A percentile compares a stretch with the other conserved stretches of the same genome.
phyloP scores from a whole-genome alignment of 441 rosid species.

The Cnidoscolus chayamansa region DNA sequence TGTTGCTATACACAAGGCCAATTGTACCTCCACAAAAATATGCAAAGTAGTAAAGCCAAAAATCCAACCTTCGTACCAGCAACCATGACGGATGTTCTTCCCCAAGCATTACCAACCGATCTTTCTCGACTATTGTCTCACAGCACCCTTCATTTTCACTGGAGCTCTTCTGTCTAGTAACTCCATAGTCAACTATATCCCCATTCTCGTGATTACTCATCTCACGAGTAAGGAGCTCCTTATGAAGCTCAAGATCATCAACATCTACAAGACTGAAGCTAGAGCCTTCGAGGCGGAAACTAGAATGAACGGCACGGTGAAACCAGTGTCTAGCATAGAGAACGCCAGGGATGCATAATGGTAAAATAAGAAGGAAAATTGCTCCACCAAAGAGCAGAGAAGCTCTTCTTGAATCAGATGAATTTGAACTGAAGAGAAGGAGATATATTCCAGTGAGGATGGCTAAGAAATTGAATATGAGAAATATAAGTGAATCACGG shows the following conservation, averaged over 20 bases:
- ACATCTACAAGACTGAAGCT: slow-evolving; percentile 73
- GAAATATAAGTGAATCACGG: slow-evolving; percentile 68
- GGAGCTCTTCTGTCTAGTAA: slow-evolving; percentile 29
- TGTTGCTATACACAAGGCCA: slow-evolving; percentile 93
- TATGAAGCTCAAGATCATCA: slow-evolving; percentile 83
- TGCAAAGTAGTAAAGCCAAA: slow-evolving; percentile 78
- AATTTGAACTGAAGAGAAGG: slow-evolving; percentile 50
- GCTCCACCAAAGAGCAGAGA: slow-evolving; percentile 68
- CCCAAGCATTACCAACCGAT: slow-evolving; percentile 61
- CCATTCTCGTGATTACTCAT: slow-evolving; percentile 37
- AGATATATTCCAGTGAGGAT: slow-evolving; percentile 72
- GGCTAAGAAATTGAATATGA: slow-evolving; percentile 63
- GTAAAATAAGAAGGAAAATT: slow-evolving; percentile 58
- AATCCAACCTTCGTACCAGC: slow-evolving; percentile 71
- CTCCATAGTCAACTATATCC: slow-evolving; percentile 24
- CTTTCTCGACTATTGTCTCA: slow-evolving; percentile 46
- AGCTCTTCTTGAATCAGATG: slow-evolving; percentile 33
- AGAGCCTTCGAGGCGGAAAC: slow-evolving; percentile 55
- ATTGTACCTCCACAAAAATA: slow-evolving; percentile 94
- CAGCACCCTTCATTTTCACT: slow-evolving; percentile 44
- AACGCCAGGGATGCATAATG: slow-evolving; percentile 75
- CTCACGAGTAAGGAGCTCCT: slow-evolving; percentile 50
- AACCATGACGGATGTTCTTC: slow-evolving; percentile 57
- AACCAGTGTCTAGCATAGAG: slow-evolving; percentile 79
- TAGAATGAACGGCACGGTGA: slow-evolving; percentile 50